Evolutionary conservation across 2,329 filamentous ascomycete genomes (phyloP).

Genomic region (Aspergillus transmontanensis): DNA sequence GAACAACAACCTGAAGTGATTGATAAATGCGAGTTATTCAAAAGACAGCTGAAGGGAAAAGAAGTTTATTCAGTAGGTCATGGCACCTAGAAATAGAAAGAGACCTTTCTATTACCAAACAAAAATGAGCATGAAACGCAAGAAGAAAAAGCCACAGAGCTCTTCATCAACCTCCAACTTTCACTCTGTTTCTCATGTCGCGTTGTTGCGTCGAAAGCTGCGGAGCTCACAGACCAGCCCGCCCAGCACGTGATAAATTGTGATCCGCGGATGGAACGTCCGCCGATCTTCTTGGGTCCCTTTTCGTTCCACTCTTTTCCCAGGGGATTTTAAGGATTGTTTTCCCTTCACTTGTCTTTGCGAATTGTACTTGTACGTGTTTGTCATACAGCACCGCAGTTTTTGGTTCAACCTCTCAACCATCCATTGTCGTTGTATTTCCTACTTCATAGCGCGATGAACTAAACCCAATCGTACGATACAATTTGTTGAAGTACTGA

Average conservation of each 20-base stretch:
- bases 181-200: constrained; percentile 9
- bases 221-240: constrained; percentile 15
- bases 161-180: constrained; percentile 1
- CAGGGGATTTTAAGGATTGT: neutral
- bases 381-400: neutral
- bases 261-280: constrained; percentile 4
- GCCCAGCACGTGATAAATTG: constrained; percentile 16
- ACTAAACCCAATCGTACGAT: constrained; percentile 8
- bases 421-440: constrained; percentile 2
- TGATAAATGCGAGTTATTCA: neutral
- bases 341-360: neutral
- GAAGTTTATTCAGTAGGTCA: neutral
- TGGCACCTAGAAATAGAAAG: neutral
- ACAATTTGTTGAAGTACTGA: neutral
- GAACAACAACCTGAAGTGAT: neutral
- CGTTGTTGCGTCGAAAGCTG: constrained; percentile 20
- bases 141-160: neutral
- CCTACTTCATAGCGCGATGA: constrained; percentile 13
- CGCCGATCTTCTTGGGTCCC: constrained; percentile 11
- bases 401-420: neutral
- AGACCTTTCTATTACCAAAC: neutral
- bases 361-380: neutral
- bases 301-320: constrained; percentile 7
- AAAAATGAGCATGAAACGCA: neutral
- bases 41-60: neutral